These are phyloP conservation scores for Graphiopsis chlorocephala DNA, from an alignment of 2,329 filamentous ascomycete genomes.

Conservation along the genomic window DNA sequence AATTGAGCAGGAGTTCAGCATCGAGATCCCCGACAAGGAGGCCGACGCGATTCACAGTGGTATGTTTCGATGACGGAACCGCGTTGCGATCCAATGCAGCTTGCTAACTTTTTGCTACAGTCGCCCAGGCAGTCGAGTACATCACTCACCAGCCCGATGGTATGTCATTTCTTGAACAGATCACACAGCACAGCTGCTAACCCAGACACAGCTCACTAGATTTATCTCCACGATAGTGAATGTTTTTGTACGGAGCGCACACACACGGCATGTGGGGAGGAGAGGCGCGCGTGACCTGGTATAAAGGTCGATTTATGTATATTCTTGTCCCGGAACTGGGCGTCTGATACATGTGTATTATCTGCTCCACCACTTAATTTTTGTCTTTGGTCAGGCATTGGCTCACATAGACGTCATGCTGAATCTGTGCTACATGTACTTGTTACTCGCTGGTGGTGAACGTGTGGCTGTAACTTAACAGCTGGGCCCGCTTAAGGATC, in stretches of 20 bases:
- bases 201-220: constrained; percentile 29
- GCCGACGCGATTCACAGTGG: constrained; percentile 91
- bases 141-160: constrained; percentile 91
- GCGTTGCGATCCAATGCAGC: not conserved
- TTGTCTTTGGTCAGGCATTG: not conserved
- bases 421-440: not conserved
- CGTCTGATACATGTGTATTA: constrained; percentile 32
- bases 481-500: not conserved
- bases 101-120: constrained; percentile 45
- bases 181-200: constrained; percentile 21
- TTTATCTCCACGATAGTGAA: constrained; percentile 5
- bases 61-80: constrained; percentile 48
- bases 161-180: constrained; percentile 46
- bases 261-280: constrained; percentile 17
- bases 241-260: constrained; percentile 11
- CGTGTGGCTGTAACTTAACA: not conserved
- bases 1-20: constrained; percentile 68
- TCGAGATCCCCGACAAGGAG: constrained; percentile 97
- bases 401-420: not conserved
- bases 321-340: constrained; percentile 27
- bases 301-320: constrained; percentile 27
- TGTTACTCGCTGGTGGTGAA: not conserved
- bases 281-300: constrained; percentile 18
- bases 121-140: constrained; percentile 92
- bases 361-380: constrained; percentile 17